Base-by-base conservation (phyloP, 345 rosid species). In the Eucalyptus sideroxylon region DNA sequence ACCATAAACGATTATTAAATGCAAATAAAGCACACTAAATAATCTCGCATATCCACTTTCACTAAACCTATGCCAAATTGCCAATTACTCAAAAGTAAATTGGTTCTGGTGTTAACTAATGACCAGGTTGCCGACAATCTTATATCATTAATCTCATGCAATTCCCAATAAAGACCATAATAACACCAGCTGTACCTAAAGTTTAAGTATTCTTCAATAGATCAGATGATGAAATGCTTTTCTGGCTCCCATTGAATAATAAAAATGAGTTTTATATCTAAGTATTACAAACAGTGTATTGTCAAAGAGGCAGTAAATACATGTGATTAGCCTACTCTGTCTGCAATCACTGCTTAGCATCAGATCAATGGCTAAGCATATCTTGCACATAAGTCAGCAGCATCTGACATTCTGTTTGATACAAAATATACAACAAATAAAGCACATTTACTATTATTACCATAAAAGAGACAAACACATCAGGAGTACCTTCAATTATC, bases 401-500 rank as follows among this genome's bases (percentile, higher is more conserved):
- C 85, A 40, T 77, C 47, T 8, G 44, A 77, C 44, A 26, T 77
- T 77, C 85, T 77, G 27, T 40, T 77, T 77, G 85, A 77, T 77
- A 4, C 30, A 23, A 11, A 4, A 21, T 37, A 77, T 40, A 77
- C 27, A 77, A 40, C 85, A 77, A 77, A 77, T 88, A 42, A n/a
- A 44, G 60, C 88, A 53, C 16, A 86, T 86, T 53, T 13, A 23
- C 65, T 40, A 11, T n/a, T n/a, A 27, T 50, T 56, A 86, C 34
- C 56, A 67, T 21, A 88, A 34, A 67, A 67, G 53, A 50, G 82
- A 47, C 89, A 67, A 65, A 47, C 59, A 31, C 56, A 23, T 69
- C 87, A 81, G 53, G 40, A 55, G 60, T 92, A 98, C 99, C 96
- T 89, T 96, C 98, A 37, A 92, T 40, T 6, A 98, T 97, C 89